A percentile compares a stretch with the other conserved stretches of the same genome.
These are phyloP conservation scores for Cercospora sp. DNA, from an alignment of 2,329 filamentous ascomycete species.

Conservation along the genomic window DNA sequence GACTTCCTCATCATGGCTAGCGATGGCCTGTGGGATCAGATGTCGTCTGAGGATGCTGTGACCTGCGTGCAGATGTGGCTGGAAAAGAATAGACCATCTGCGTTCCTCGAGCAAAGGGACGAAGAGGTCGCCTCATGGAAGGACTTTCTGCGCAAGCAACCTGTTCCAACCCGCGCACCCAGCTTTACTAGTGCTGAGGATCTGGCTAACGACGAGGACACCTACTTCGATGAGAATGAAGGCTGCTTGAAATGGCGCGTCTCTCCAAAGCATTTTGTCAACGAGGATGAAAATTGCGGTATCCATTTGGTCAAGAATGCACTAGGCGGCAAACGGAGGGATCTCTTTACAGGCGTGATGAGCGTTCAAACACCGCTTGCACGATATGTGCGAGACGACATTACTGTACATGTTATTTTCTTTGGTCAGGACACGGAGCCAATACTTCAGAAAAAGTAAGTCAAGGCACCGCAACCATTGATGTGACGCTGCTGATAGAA, in stretches of 20 bases:
- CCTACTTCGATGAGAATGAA: conserved; percentile 40
- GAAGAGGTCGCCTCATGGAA: conserved; percentile 6
- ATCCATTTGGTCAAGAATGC: conserved; percentile 56
- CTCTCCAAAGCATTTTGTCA: conserved; percentile 47
- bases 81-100: conserved; percentile 38
- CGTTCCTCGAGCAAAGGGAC: conserved; percentile 25
- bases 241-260: conserved; percentile 45
- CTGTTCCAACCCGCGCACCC: conserved; percentile 6
- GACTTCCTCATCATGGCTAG: conserved; percentile 67
- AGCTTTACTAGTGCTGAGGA: conserved; percentile 18
- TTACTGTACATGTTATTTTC: conserved; percentile 55
- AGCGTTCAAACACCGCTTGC: conserved; percentile 38
- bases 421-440: conserved; percentile 43
- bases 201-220: conserved; percentile 35
- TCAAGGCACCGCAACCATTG: background rate
- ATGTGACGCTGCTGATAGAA: background rate
- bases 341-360: conserved; percentile 44
- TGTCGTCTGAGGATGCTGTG: conserved; percentile 39
- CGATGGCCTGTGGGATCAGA: conserved; percentile 61
- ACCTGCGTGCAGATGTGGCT: conserved; percentile 58
- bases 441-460: background rate
- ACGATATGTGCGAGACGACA: conserved; percentile 51
- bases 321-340: conserved; percentile 50
- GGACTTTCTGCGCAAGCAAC: conserved; percentile 10
- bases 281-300: conserved; percentile 54